Percentiles rank a stretch among this genome's conserved stretches.
These are phyloP conservation scores for Cadophora sp. DNA, from an alignment of 2,329 filamentous ascomycete genomes.

Conservation along the genomic window DNA sequence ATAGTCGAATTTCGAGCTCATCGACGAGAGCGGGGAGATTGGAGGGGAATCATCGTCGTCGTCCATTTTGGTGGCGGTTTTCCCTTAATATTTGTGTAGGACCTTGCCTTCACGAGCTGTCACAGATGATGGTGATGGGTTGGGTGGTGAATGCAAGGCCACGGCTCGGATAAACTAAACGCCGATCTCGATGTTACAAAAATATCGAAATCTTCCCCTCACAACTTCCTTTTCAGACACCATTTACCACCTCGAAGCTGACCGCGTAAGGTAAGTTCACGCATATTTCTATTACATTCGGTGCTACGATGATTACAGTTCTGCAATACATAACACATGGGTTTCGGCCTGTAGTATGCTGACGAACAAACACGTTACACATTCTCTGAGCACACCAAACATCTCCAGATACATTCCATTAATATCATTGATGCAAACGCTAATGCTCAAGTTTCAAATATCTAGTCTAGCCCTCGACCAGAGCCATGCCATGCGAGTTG, in stretches of 20 bases:
- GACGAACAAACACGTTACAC: conserved; percentile 43
- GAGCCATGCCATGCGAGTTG: conserved; percentile 25
- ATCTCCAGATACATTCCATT: neutral
- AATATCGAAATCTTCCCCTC: neutral
- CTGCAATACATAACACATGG: conserved; percentile 22
- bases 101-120: neutral
- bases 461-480: conserved; percentile 21
- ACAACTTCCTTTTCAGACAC: too few relatives aligned
- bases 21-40: conserved; percentile 16
- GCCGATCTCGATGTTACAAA: neutral
- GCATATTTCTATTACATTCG: neutral
- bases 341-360: conserved; percentile 30
- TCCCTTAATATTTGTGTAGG: neutral
- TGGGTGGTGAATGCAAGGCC: neutral
- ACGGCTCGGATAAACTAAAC: conserved; percentile 5
- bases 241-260: neutral
- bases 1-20: conserved; percentile 13
- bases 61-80: conserved; percentile 11
- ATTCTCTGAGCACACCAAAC: conserved; percentile 39
- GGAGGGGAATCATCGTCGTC: conserved; percentile 21
- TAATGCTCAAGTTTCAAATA: conserved; percentile 3
- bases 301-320: conserved; percentile 24
- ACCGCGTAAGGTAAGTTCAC: conserved; percentile 11
- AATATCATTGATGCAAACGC: neutral
- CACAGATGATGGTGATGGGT: neutral